Percentiles rank a stretch among this genome's conserved stretches.
Conservation (phyloP, 2,329 filamentous ascomycete species). For the Pseudogymnoascus sp. region DNA sequence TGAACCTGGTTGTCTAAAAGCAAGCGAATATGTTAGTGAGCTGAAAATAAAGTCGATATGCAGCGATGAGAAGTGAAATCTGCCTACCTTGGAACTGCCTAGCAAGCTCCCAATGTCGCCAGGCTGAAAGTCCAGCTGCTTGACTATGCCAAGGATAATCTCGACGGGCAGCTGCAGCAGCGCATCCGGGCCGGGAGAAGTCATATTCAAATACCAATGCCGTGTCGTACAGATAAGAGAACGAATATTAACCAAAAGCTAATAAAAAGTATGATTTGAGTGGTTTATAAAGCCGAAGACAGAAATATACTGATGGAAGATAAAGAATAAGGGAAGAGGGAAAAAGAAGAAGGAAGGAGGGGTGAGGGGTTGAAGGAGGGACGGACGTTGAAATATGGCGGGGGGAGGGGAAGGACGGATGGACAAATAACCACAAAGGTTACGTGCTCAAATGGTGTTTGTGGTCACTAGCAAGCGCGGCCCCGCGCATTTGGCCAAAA, state of each 20-base stretch:
- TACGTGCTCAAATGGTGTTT: constrained; percentile 1
- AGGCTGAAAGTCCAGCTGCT: background rate
- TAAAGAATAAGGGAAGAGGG: background rate
- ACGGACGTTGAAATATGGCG: background rate
- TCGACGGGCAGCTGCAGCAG: background rate
- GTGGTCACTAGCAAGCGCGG: background rate
- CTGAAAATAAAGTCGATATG: background rate
- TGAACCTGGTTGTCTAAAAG: background rate
- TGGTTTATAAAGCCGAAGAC: background rate
- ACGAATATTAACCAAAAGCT: background rate
- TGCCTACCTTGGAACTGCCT: background rate
- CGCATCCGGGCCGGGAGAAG: background rate
- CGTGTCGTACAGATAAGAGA: background rate
- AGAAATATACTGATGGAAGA: background rate
- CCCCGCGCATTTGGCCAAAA: background rate
- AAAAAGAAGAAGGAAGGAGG: background rate
- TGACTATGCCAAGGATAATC: background rate
- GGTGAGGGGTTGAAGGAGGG: background rate
- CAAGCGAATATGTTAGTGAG: background rate
- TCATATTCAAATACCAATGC: background rate
- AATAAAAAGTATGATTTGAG: background rate
- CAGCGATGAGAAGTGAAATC: background rate
- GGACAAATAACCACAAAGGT: constrained; percentile 6
- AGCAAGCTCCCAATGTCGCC: background rate
- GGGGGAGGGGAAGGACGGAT: constrained; percentile 1